Conservation (phyloP, 1,139 yeast genomes). For the Kodamaea plutei region DNA sequence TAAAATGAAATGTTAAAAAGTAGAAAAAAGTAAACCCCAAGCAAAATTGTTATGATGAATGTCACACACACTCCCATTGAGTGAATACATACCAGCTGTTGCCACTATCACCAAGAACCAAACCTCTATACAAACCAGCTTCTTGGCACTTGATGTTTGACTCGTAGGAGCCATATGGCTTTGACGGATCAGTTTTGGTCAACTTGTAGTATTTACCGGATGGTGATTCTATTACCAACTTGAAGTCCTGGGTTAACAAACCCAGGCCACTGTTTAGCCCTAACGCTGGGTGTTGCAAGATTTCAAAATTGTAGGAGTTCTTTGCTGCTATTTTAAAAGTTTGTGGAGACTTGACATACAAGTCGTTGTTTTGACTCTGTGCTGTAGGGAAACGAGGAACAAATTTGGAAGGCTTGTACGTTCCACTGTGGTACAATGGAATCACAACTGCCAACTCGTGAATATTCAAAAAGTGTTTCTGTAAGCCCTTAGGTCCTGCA, state of each 20-base stretch:
- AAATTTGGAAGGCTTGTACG: constrained; percentile 51
- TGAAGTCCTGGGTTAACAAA: constrained; percentile 41
- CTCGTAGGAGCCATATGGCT: constrained; percentile 55
- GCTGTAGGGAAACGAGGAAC: constrained; percentile 72
- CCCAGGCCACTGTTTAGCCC: constrained; percentile 43
- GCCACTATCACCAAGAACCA: constrained; percentile 76
- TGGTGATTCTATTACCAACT: constrained; percentile 76
- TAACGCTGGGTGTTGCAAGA: constrained; percentile 60
- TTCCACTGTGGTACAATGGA: constrained; percentile 75
- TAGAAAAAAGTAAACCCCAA: too few relatives aligned
- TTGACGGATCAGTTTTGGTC: constrained; percentile 40
- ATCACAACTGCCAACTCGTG: constrained; percentile 74
- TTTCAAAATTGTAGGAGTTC: constrained; percentile 59
- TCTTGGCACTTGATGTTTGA: constrained; percentile 60
- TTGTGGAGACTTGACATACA: constrained; percentile 84
- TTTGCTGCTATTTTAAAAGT: constrained; percentile 54
- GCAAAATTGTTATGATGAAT: too few relatives aligned
- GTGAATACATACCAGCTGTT: constrained; percentile 88
- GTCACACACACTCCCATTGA: constrained; percentile 59
- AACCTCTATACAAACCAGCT: constrained; percentile 76
- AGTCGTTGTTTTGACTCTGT: constrained; percentile 64
- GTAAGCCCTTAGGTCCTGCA: constrained; percentile 65
- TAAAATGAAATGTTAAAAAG: too few relatives aligned
- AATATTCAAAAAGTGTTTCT: constrained; percentile 53
- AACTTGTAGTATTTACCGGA: constrained; percentile 73